These are phyloP conservation scores for Magnolia officinalis DNA, from an alignment of 164 flowering plant genomes.

Conservation along the genomic window DNA sequence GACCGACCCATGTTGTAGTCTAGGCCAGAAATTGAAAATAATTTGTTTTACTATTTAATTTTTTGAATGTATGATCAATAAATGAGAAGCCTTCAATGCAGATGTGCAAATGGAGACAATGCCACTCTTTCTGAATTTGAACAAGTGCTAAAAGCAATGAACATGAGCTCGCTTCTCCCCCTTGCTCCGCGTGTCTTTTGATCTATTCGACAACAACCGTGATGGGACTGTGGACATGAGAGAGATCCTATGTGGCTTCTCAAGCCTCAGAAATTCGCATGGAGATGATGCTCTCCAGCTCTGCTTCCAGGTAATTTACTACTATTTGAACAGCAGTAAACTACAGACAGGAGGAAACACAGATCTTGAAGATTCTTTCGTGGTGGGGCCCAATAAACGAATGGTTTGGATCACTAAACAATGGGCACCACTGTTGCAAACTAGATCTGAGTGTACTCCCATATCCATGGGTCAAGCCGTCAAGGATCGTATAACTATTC, in stretches of 20 bases:
- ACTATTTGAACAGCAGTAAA: no score
- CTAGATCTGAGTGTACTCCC: no score
- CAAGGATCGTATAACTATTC: no score
- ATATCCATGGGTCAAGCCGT: no score
- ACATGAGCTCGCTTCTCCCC: slow-evolving; percentile 61
- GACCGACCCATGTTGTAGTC: no score
- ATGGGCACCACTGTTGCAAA: no score
- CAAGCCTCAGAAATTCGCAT: slow-evolving; percentile 57
- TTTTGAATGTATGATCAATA: no score
- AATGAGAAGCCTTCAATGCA: slow-evolving; percentile 18
- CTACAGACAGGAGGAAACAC: not conserved
- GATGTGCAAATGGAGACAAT: slow-evolving; percentile 65
- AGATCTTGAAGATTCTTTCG: not conserved
- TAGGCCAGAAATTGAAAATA: no score
- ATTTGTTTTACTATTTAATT: no score
- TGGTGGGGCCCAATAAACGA: not conserved
- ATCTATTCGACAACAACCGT: slow-evolving; percentile 70
- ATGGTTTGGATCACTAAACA: no score
- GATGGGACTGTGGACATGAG: slow-evolving; percentile 80
- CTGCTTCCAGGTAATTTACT: slow-evolving; percentile 56
- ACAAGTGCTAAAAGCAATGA: slow-evolving; percentile 68
- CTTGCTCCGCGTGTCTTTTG: slow-evolving; percentile 65
- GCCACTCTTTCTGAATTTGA: slow-evolving; percentile 70
- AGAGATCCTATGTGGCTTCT: slow-evolving; percentile 69
- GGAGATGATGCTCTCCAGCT: slow-evolving; percentile 74